Conservation (phyloP, 805 yeast genomes). For the Lachancea lanzarotensis region DNA sequence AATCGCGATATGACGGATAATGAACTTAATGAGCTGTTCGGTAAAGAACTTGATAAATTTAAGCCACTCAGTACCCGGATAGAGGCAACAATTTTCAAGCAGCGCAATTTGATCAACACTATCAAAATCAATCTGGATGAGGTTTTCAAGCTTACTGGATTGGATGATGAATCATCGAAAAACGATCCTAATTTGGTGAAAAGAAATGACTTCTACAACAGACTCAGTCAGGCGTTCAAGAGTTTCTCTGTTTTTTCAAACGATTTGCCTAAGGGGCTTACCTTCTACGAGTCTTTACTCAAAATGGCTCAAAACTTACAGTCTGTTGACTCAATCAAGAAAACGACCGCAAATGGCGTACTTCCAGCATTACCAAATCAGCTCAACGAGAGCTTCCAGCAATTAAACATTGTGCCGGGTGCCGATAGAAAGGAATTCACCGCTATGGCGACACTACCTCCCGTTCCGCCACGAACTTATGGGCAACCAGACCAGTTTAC, state of each 20-base stretch:
- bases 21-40: constrained; percentile 56
- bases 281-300: constrained; percentile 49
- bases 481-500: background rate
- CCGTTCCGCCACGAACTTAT: constrained; percentile 14
- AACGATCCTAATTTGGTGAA: constrained; percentile 31
- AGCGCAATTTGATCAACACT: constrained; percentile 45
- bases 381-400: constrained; percentile 1
- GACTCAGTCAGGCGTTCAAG: constrained; percentile 44
- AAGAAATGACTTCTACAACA: constrained; percentile 34
- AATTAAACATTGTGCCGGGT: constrained; percentile 1
- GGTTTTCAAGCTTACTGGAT: constrained; percentile 38
- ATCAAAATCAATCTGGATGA: constrained; percentile 42
- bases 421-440: background rate
- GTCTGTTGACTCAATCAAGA: background rate
- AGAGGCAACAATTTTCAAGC: constrained; percentile 61
- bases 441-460: constrained; percentile 3
- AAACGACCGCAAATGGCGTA: background rate
- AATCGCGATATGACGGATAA: constrained; percentile 53
- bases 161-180: constrained; percentile 38
- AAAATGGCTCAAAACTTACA: constrained; percentile 24
- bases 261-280: constrained; percentile 56
- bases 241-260: constrained; percentile 51
- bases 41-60: constrained; percentile 71
- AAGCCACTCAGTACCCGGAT: constrained; percentile 59
- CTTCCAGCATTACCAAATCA: background rate